Conservation (phyloP, 306 rosid species). For the Lotus japonicus region DNA sequence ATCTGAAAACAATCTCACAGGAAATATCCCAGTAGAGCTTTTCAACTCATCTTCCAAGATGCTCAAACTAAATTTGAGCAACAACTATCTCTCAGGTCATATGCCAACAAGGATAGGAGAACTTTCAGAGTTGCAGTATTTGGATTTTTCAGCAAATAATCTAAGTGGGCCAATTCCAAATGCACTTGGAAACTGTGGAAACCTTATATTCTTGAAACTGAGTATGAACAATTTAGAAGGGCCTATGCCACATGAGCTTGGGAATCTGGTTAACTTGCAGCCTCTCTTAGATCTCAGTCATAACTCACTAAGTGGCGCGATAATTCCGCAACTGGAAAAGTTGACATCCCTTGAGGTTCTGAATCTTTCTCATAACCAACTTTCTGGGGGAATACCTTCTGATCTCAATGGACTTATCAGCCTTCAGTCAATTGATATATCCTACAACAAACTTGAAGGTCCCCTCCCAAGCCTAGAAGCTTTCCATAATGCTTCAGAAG, state of each 20-base stretch:
- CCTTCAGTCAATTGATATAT: slow-evolving; percentile 23
- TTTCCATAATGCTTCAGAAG: slow-evolving; percentile 2
- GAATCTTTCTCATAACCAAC: slow-evolving; percentile 28
- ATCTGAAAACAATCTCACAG: slow-evolving; percentile 20
- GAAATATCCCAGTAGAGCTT: slow-evolving; percentile 16
- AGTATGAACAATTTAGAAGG: slow-evolving; percentile 26
- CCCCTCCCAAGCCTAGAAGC: slow-evolving; percentile 16
- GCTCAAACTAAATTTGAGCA: slow-evolving; percentile 6
- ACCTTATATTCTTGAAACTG: slow-evolving; percentile 13
- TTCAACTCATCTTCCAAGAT: slow-evolving; percentile 7
- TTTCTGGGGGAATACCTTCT: slow-evolving; percentile 18
- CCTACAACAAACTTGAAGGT: slow-evolving; percentile 27
- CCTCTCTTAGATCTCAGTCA: slow-evolving; percentile 27
- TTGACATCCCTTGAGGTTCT: slow-evolving; percentile 6
- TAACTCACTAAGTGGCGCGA: slow-evolving; percentile 21
- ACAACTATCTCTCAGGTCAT: slow-evolving; percentile 17
- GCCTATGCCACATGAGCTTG: slow-evolving; percentile 11
- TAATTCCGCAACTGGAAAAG: slow-evolving; percentile 1
- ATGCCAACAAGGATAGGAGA: slow-evolving; percentile 14
- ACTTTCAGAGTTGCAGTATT: not conserved
- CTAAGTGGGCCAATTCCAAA: slow-evolving; percentile 27
- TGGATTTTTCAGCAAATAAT: slow-evolving; percentile 27
- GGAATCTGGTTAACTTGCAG: slow-evolving; percentile 18
- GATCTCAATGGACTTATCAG: not conserved
- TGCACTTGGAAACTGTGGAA: not conserved